Evolutionary conservation across 2,329 filamentous ascomycete species (phyloP).

Genomic region (Colletotrichum tofieldiae): DNA sequence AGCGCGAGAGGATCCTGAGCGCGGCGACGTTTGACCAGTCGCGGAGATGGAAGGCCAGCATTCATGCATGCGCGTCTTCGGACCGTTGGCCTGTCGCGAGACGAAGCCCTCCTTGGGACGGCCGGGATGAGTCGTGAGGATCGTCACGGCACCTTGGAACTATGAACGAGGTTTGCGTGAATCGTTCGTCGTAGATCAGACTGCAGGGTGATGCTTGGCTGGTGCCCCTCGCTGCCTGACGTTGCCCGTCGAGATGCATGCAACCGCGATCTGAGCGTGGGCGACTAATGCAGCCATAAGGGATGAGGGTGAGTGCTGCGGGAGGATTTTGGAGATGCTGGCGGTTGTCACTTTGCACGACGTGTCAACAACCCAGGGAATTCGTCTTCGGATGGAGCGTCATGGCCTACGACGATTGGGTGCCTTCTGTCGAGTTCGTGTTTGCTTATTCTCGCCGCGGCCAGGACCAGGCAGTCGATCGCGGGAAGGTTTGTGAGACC

Average conservation of each 20-base stretch:
- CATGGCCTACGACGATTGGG: not conserved
- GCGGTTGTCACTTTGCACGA: not conserved
- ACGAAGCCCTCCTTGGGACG: not conserved
- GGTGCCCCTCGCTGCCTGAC: not conserved
- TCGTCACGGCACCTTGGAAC: conserved; percentile 1
- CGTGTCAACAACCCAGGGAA: not conserved
- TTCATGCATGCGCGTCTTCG: not conserved
- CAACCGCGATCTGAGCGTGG: conserved; percentile 18
- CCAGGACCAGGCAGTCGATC: not conserved
- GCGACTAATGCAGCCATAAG: conserved; percentile 26
- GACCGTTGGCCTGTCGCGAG: conserved; percentile 3
- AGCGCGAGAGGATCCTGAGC: conserved; percentile 10
- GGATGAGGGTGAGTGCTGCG: conserved; percentile 22
- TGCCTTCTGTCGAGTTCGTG: not conserved
- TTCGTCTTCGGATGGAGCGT: not conserved
- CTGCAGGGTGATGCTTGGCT: conserved; percentile 24
- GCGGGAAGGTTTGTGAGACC: not conserved
- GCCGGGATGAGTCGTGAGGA: not conserved
- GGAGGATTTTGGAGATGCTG: not conserved
- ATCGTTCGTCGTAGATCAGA: conserved; percentile 19
- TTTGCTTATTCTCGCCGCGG: not conserved
- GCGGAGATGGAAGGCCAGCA: not conserved
- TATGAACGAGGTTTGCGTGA: not conserved
- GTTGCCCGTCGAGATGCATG: conserved; percentile 15
- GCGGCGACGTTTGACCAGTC: not conserved